Conservation (phyloP, 768 basidiomycete species). For the Rhizopogon sp. region DNA sequence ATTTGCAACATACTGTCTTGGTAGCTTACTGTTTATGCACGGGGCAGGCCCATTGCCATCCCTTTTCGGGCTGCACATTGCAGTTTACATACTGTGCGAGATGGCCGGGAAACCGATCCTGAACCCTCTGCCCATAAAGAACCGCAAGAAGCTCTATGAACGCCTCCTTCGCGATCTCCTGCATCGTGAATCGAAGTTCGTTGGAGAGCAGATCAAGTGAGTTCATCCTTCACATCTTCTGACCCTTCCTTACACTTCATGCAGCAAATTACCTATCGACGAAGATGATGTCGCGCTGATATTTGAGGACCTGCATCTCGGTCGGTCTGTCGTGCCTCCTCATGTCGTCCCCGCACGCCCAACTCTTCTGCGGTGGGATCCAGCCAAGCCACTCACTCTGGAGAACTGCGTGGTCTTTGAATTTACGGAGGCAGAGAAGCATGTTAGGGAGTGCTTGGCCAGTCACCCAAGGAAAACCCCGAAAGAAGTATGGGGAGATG, state of each 20-base stretch:
- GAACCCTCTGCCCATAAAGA: constrained; percentile 84
- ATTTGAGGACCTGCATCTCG: constrained; percentile 84
- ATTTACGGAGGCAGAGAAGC: constrained; percentile 64
- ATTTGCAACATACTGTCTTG: neutral
- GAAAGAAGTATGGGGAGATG: constrained; percentile 66
- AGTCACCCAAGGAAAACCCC: constrained; percentile 25
- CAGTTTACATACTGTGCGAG: constrained; percentile 84
- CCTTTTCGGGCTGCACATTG: constrained; percentile 87
- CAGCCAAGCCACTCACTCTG: constrained; percentile 50
- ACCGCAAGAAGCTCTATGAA: constrained; percentile 79
- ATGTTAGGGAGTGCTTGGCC: constrained; percentile 43
- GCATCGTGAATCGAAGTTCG: constrained; percentile 65
- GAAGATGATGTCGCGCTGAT: constrained; percentile 80
- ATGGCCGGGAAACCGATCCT: constrained; percentile 78
- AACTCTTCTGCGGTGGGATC: constrained; percentile 79
- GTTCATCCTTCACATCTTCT: constrained; percentile 17
- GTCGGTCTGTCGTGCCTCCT: constrained; percentile 76
- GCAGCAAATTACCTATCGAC: constrained; percentile 70
- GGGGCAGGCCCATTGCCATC: constrained; percentile 63
- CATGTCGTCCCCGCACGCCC: constrained; percentile 69
- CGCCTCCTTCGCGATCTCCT: constrained; percentile 73
- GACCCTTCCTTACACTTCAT: neutral
- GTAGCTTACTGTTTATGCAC: neutral
- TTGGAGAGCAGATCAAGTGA: constrained; percentile 55
- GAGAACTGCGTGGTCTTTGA: constrained; percentile 89